A percentile compares a stretch with the other conserved stretches of the same genome.
Conservation (phyloP, 2,329 filamentous ascomycete genomes). For the Aureobasidium sp. region DNA sequence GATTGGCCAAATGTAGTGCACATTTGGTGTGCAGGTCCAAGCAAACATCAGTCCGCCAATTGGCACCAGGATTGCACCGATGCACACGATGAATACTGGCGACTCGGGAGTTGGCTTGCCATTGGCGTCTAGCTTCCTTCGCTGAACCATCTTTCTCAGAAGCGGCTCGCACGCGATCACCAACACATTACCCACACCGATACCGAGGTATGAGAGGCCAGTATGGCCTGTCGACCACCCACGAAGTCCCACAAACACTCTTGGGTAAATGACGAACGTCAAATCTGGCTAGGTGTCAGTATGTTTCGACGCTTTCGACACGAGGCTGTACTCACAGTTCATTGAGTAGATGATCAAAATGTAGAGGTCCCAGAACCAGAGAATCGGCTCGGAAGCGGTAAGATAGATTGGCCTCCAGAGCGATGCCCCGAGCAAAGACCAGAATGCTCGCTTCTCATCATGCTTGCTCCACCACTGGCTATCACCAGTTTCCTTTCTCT, state of each 20-base stretch:
- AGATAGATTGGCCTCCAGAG: conserved; percentile 37
- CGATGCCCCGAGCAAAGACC: conserved; percentile 25
- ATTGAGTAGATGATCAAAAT: conserved; percentile 40
- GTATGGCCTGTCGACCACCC: conserved; percentile 36
- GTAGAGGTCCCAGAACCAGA: conserved; percentile 39
- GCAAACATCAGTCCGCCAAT: conserved; percentile 45
- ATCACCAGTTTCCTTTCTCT: conserved; percentile 58
- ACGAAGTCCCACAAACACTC: conserved; percentile 44
- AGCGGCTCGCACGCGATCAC: conserved; percentile 29
- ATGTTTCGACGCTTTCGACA: not conserved
- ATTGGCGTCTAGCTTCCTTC: conserved; percentile 36
- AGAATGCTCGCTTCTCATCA: conserved; percentile 50
- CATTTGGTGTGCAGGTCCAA: conserved; percentile 3
- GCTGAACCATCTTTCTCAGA: conserved; percentile 1
- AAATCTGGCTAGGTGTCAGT: not conserved
- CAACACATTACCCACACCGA: conserved; percentile 36
- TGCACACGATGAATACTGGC: conserved; percentile 34
- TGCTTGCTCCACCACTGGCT: conserved; percentile 66
- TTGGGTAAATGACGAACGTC: conserved; percentile 40
- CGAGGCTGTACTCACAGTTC: conserved; percentile 31
- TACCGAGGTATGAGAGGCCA: conserved; percentile 40
- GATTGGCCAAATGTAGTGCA: conserved; percentile 21
- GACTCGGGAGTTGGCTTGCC: conserved; percentile 35
- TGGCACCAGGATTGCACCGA: conserved; percentile 43
- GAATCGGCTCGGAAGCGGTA: conserved; percentile 37